Conservation (phyloP, 352 stramenopile genomes). For the Globisporangium spinosum region DNA sequence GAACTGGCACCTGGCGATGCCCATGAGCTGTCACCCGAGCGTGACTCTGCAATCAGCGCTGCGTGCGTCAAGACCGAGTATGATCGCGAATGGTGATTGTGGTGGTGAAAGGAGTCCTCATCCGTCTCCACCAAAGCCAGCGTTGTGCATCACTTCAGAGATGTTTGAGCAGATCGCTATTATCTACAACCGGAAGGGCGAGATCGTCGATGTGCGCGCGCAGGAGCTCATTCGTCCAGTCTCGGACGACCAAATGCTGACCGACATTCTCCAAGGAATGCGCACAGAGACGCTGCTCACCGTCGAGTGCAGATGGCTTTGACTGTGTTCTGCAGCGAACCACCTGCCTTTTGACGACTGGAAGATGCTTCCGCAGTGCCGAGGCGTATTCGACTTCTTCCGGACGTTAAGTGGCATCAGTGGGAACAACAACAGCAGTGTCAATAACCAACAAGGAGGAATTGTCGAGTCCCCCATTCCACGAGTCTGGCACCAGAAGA, state of each 20-base stretch:
- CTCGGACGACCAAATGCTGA: slow-evolving; percentile 22
- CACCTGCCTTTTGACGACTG: slow-evolving; percentile 47
- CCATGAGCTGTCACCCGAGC: slow-evolving; percentile 21
- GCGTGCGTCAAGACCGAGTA: slow-evolving; percentile 9
- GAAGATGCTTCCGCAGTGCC: slow-evolving; percentile 31
- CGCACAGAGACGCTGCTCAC: slow-evolving; percentile 26
- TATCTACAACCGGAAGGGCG: slow-evolving; percentile 37
- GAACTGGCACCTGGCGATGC: slow-evolving; percentile 49
- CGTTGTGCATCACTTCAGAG: slow-evolving; percentile 3
- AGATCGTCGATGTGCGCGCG: slow-evolving; percentile 52
- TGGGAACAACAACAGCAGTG: not conserved
- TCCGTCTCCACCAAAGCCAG: not conserved
- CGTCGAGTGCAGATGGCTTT: slow-evolving; percentile 46
- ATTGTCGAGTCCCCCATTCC: not conserved
- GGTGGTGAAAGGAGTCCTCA: not conserved
- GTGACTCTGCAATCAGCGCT: slow-evolving; percentile 20
- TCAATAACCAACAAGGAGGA: not conserved
- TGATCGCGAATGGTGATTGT: not conserved
- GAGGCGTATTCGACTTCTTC: slow-evolving; percentile 44
- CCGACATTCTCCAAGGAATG: slow-evolving; percentile 28
- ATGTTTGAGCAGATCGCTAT: slow-evolving; percentile 53
- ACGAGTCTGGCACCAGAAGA: slow-evolving; percentile 47
- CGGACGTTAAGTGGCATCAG: slow-evolving; percentile 12
- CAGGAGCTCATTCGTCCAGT: slow-evolving; percentile 51
- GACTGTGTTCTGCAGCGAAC: slow-evolving; percentile 51